A percentile compares a stretch with the other conserved stretches of the same genome.
Evolutionary conservation across 1,284 basidiomycete genomes (phyloP).

Genomic region (Pseudozyma flocculosa): DNA sequence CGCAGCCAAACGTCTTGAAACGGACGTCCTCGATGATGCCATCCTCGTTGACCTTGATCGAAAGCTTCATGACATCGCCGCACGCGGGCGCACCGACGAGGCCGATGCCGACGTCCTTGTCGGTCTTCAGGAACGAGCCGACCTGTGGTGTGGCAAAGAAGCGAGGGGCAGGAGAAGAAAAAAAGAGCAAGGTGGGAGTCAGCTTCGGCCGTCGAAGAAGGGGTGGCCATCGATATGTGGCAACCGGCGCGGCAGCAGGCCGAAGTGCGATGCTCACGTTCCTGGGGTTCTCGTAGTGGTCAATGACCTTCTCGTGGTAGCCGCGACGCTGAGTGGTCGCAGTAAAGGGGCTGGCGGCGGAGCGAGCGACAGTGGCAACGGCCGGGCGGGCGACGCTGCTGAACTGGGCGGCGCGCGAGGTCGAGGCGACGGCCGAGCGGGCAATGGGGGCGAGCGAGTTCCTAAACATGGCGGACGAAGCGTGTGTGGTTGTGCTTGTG

Average conservation of each 20-base stretch:
- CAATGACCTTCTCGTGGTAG: slow-evolving; percentile 58
- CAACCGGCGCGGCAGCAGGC: background rate
- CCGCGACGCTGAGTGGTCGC: slow-evolving; percentile 28
- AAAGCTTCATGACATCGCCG: slow-evolving; percentile 96
- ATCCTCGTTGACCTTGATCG: slow-evolving; percentile 93
- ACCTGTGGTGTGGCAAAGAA: slow-evolving; percentile 71
- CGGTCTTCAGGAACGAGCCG: slow-evolving; percentile 88
- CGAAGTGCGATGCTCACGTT: slow-evolving; percentile 27
- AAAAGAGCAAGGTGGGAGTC: background rate
- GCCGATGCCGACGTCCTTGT: slow-evolving; percentile 89
- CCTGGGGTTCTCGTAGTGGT: slow-evolving; percentile 58
- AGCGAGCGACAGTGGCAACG: slow-evolving; percentile 14
- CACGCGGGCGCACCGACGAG: slow-evolving; percentile 96
- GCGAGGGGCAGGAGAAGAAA: slow-evolving; percentile 5
- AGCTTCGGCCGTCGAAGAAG: too few species aligned
- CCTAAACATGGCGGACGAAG: slow-evolving; percentile 17
- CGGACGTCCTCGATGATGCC: slow-evolving; percentile 95
- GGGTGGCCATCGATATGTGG: too few species aligned
- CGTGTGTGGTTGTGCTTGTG: too few species aligned
- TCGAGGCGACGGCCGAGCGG: slow-evolving; percentile 24
- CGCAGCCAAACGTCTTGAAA: slow-evolving; percentile 74
- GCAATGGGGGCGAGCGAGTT: slow-evolving; percentile 29
- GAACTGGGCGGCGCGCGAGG: slow-evolving; percentile 22
- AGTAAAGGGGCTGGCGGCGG: slow-evolving; percentile 7
- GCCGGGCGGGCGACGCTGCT: slow-evolving; percentile 29